Percentiles rank a stretch among this genome's conserved stretches.
Conservation (phyloP, 305 asterid genomes). For the Fraxinus albicans region DNA sequence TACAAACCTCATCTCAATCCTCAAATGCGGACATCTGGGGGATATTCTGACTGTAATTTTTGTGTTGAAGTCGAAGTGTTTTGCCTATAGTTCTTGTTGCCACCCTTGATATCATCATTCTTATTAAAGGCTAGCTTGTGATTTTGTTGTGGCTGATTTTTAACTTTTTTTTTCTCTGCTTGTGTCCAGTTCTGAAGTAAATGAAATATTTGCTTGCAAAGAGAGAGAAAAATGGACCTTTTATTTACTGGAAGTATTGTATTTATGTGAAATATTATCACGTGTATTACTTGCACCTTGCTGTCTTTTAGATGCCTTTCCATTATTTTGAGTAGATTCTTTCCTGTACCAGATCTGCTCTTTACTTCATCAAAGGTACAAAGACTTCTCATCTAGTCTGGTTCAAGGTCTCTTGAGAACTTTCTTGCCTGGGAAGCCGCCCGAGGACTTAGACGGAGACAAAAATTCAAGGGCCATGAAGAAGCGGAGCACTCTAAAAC, state of each 20-base stretch:
- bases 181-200: neutral
- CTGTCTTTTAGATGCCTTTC: neutral
- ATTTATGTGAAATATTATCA: neutral
- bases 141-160: neutral
- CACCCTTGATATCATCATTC: neutral
- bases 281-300: slow-evolving; percentile 17
- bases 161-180: neutral
- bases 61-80: neutral
- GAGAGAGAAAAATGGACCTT: neutral
- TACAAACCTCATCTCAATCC: slow-evolving; percentile 13
- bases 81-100: neutral
- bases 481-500: slow-evolving; percentile 94
- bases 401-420: slow-evolving; percentile 91
- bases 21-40: slow-evolving; percentile 11
- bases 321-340: slow-evolving; percentile 21
- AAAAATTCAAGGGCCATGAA: slow-evolving; percentile 89
- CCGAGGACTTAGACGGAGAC: slow-evolving; percentile 79
- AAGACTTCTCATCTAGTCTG: slow-evolving; percentile 88
- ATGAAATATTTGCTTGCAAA: neutral
- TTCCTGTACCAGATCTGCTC: slow-evolving; percentile 76
- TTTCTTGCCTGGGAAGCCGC: slow-evolving; percentile 74
- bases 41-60: neutral
- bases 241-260: neutral
- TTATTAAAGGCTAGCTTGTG: neutral
- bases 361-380: slow-evolving; percentile 96